These are phyloP conservation scores for Phytophthora sansomeana DNA, from an alignment of 352 stramenopile species.

Conservation along the genomic window DNA sequence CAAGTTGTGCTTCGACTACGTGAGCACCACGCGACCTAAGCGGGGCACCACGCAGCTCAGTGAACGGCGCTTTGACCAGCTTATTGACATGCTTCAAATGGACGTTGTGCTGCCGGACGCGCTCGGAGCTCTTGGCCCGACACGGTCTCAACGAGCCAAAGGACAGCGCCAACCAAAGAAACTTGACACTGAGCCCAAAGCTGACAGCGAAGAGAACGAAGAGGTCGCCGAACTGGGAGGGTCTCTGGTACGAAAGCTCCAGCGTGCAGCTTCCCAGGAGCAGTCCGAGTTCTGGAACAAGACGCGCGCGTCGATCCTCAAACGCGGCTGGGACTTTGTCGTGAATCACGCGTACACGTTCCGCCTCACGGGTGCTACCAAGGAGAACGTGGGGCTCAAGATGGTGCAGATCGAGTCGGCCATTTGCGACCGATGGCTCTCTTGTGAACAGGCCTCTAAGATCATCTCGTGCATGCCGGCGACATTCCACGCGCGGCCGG, in stretches of 20 bases:
- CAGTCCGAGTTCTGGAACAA: constrained; percentile 64
- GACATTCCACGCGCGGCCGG: constrained; percentile 60
- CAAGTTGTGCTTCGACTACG: constrained; percentile 92
- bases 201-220: constrained; percentile 12
- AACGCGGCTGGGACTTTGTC: constrained; percentile 46
- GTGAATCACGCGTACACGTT: constrained; percentile 50
- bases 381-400: constrained; percentile 78
- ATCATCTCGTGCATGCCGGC: constrained; percentile 82
- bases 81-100: constrained; percentile 74
- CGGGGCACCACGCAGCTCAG: constrained; percentile 68
- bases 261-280: constrained; percentile 25
- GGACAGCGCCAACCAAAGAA: constrained; percentile 17
- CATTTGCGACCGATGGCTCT: constrained; percentile 82
- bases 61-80: constrained; percentile 72
- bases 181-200: neutral
- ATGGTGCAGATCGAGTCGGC: constrained; percentile 85
- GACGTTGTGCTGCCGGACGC: constrained; percentile 37
- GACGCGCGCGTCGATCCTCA: constrained; percentile 53
- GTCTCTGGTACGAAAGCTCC: constrained; percentile 4
- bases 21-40: constrained; percentile 82
- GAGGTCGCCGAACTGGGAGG: constrained; percentile 1
- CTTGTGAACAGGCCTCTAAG: constrained; percentile 65
- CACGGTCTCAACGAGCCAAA: constrained; percentile 19
- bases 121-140: constrained; percentile 24
- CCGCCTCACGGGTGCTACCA: constrained; percentile 57